phyloP scores from a whole-genome alignment of 495 filamentous ascomycete genomes.

The Tuber melanosporum region DNA sequence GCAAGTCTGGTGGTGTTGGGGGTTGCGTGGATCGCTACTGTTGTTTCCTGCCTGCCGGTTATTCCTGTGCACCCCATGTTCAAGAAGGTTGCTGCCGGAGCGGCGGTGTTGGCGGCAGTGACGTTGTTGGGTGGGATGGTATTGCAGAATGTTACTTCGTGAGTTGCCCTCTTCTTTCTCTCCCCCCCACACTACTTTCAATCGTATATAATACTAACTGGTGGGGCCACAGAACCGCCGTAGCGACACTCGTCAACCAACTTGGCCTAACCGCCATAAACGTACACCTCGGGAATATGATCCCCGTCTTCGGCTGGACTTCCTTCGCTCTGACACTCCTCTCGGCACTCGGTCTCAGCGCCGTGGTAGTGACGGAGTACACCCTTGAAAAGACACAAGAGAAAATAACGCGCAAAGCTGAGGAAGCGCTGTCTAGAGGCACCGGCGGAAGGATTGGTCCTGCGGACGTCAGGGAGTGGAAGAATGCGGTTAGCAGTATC shows the following conservation, averaged over 20 bases:
- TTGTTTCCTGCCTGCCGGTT: conserved; percentile 26
- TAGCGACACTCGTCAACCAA: conserved; percentile 35
- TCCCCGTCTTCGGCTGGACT: conserved; percentile 32
- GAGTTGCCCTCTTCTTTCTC: neutral
- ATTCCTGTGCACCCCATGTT: conserved; percentile 30
- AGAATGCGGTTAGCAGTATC: neutral
- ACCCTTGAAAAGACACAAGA: conserved; percentile 24
- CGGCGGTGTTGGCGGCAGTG: conserved; percentile 13
- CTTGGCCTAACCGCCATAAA: conserved; percentile 31
- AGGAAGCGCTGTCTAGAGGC: conserved; percentile 16
- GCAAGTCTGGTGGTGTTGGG: conserved; percentile 18
- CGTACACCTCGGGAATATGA: conserved; percentile 20
- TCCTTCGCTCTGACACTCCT: conserved; percentile 30
- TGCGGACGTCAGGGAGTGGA: neutral
- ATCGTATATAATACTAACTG: neutral
- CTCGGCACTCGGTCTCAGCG: conserved; percentile 13
- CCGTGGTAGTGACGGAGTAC: conserved; percentile 31
- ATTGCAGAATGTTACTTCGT: conserved; percentile 35
- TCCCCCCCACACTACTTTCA: neutral
- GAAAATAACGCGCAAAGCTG: conserved; percentile 19
- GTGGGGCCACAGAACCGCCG: conserved; percentile 14
- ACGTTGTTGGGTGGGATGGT: conserved; percentile 31
- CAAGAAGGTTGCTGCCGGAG: conserved; percentile 28
- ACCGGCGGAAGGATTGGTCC: conserved; percentile 11
- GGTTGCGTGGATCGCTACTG: conserved; percentile 23